A percentile compares a stretch with the other conserved stretches of the same genome.
phyloP scores from a whole-genome alignment of 129 eudicot species.

The Chrysanthemum lavandulifolium region DNA sequence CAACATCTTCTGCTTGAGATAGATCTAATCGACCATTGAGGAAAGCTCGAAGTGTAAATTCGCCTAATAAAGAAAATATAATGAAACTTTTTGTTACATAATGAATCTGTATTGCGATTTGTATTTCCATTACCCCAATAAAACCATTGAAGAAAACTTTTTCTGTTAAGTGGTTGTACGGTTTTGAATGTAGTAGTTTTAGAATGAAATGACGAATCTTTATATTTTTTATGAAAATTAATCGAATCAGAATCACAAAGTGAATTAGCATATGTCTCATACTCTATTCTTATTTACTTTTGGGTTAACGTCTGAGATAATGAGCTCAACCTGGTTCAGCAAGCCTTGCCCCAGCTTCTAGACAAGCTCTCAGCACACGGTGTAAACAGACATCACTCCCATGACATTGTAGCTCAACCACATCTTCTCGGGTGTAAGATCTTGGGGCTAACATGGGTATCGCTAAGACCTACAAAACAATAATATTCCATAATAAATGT shows the following conservation, averaged over 20 bases:
- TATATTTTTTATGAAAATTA: neutral
- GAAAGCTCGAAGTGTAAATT: constrained; percentile 97
- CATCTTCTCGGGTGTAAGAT: constrained; percentile 97
- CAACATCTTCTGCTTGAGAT: constrained; percentile 94
- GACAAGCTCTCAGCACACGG: constrained; percentile 87
- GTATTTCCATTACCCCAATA: too few relatives aligned
- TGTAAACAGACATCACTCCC: constrained; percentile 87
- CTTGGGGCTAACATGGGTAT: constrained; percentile 95
- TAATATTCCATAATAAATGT: neutral
- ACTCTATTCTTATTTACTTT: too few relatives aligned
- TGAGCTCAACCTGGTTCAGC: constrained; percentile 99
- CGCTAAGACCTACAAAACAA: constrained; percentile 56
- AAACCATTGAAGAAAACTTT: too few relatives aligned
- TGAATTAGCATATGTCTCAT: too few relatives aligned
- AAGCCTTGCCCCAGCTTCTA: constrained; percentile 93
- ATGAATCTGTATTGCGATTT: neutral
- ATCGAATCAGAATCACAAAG: too few relatives aligned
- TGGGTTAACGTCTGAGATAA: too few relatives aligned
- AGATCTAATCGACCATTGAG: constrained; percentile 94
- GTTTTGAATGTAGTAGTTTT: neutral
- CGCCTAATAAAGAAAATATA: constrained; percentile 50
- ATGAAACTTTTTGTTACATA: neutral
- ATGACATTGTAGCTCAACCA: constrained; percentile 94
- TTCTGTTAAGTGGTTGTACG: too few relatives aligned
- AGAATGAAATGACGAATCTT: too few relatives aligned